phyloP scores from a whole-genome alignment of 2,329 filamentous ascomycete species.

The Magnaporthales sp. region DNA sequence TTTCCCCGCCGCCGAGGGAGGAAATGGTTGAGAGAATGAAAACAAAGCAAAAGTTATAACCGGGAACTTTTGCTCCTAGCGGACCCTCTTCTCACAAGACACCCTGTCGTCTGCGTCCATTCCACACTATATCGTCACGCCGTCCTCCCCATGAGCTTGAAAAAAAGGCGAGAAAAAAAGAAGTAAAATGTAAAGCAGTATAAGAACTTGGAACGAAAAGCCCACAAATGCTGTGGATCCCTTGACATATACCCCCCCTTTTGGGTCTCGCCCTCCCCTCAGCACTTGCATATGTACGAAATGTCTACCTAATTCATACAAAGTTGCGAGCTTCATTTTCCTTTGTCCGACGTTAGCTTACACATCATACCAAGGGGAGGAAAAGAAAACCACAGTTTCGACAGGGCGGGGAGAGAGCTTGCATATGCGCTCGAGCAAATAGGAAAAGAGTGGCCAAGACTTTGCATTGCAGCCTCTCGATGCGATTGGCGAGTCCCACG shows the following conservation, averaged over 20 bases:
- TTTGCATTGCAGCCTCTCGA: not conserved
- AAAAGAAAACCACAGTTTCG: not conserved
- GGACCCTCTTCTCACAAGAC: too few relatives aligned
- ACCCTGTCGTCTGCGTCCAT: too few relatives aligned
- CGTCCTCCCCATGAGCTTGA: too few relatives aligned
- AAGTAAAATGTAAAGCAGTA: not conserved
- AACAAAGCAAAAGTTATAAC: too few relatives aligned
- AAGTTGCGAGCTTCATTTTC: not conserved
- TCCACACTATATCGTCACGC: too few relatives aligned
- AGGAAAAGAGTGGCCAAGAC: not conserved
- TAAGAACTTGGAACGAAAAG: not conserved
- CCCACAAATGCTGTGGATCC: not conserved
- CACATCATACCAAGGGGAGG: not conserved
- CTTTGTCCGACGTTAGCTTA: not conserved
- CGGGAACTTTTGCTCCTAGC: too few relatives aligned
- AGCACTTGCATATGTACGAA: too few relatives aligned
- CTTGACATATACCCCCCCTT: not conserved
- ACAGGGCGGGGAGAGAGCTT: not conserved
- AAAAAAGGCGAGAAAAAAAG: not conserved
- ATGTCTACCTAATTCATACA: not conserved
- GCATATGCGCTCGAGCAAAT: not conserved
- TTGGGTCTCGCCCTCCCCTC: not conserved
- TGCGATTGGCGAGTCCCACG: not conserved
- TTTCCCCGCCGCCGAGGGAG: too few relatives aligned
- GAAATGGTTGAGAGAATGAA: too few relatives aligned